A percentile compares a stretch with the other conserved stretches of the same genome.
phyloP scores from a whole-genome alignment of 1,284 basidiomycete species.

The Cryptococcus sp. region DNA sequence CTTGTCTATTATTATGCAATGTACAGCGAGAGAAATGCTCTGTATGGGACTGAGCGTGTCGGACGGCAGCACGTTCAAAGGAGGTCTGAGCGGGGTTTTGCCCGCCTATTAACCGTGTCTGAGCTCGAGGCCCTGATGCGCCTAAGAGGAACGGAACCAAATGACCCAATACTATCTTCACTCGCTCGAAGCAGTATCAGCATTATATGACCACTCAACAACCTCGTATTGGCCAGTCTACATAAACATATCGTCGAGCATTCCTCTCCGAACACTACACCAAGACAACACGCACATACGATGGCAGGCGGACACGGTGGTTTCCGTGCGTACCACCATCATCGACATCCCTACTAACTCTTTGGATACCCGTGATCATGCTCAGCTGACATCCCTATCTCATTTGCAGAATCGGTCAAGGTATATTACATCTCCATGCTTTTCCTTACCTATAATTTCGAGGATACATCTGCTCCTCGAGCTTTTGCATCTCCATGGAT shows the following conservation, averaged over 20 bases:
- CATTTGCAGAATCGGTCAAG: conserved; percentile 40
- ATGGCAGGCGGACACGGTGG: conserved; percentile 50
- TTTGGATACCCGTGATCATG: too few relatives aligned
- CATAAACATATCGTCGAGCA: too few relatives aligned
- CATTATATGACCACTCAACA: too few relatives aligned
- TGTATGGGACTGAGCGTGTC: background rate
- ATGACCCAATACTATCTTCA: background rate
- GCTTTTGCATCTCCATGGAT: too few relatives aligned
- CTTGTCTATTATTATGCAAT: too few relatives aligned
- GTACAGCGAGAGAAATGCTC: too few relatives aligned
- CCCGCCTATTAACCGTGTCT: background rate
- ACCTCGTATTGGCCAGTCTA: too few relatives aligned
- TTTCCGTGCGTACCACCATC: conserved; percentile 26
- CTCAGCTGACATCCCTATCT: background rate
- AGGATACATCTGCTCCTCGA: too few relatives aligned
- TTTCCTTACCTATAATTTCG: background rate
- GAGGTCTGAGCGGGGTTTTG: too few relatives aligned
- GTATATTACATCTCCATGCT: conserved; percentile 21
- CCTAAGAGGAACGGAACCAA: background rate
- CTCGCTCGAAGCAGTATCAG: too few relatives aligned
- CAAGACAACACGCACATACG: conserved; percentile 3
- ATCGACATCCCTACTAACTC: too few relatives aligned
- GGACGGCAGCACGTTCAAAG: background rate
- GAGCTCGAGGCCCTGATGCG: too few relatives aligned
- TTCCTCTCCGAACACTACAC: background rate